These are phyloP conservation scores for Leishmania arabica DNA, from an alignment of 208 protist species.

Conservation along the genomic window DNA sequence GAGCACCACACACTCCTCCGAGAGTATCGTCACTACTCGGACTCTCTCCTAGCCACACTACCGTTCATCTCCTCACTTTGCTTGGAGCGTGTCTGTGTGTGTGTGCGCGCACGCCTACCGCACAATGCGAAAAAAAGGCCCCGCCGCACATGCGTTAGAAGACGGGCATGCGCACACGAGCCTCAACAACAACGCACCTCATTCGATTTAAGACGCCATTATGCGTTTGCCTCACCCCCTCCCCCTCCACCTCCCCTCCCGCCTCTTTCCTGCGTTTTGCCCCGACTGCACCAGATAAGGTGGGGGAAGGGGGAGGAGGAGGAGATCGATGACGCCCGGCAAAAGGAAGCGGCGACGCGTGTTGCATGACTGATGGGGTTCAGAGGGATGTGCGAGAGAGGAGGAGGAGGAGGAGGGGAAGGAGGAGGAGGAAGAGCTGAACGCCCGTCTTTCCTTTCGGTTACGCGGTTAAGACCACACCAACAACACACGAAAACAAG, in stretches of 20 bases:
- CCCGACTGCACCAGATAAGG: neutral
- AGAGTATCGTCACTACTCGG: neutral
- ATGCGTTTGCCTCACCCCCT: neutral
- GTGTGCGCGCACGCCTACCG: too few species aligned
- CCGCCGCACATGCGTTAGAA: neutral
- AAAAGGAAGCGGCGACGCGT: neutral
- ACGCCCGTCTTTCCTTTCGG: neutral
- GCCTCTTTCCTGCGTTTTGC: neutral
- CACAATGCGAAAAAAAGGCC: neutral
- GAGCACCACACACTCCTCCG: neutral
- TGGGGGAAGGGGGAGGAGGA: neutral
- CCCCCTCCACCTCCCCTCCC: neutral
- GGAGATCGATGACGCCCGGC: neutral
- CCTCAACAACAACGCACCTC: neutral
- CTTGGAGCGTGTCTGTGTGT: neutral
- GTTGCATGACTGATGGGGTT: neutral
- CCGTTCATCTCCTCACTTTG: neutral
- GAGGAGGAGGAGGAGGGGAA: neutral
- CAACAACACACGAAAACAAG: neutral
- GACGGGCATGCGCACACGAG: neutral
- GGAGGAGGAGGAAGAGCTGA: neutral
- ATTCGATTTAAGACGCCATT: neutral
- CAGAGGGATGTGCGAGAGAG: neutral
- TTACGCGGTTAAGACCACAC: neutral
- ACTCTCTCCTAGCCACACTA: neutral